phyloP scores from a whole-genome alignment of 2,329 filamentous ascomycete species.

The Trichoderma gracile region DNA sequence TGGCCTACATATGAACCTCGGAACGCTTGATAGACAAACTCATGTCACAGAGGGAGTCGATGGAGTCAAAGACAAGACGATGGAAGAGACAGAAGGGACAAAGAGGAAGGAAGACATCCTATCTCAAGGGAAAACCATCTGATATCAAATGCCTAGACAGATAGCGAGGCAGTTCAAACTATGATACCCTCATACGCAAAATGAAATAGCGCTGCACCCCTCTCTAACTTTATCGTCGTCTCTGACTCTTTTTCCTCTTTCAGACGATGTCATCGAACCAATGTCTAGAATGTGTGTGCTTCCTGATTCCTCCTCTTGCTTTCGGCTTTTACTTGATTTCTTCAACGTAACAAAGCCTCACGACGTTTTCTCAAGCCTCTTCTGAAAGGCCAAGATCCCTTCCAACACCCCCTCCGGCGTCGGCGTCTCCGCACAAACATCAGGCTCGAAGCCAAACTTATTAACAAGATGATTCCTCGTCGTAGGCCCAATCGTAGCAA shows the following conservation, averaged over 20 bases:
- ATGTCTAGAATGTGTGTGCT: neutral
- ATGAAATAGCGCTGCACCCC: neutral
- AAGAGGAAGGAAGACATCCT: neutral
- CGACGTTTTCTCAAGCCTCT: neutral
- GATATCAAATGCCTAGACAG: neutral
- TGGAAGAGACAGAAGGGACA: neutral
- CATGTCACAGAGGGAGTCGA: neutral
- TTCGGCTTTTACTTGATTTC: neutral
- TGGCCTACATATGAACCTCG: neutral
- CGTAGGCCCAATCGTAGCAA: slow-evolving; percentile 92
- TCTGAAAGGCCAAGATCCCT: slow-evolving; percentile 56
- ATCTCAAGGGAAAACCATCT: neutral
- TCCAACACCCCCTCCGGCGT: slow-evolving; percentile 76
- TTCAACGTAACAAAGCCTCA: neutral
- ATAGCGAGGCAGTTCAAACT: slow-evolving; percentile 13
- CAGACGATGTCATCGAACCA: neutral
- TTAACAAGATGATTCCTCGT: slow-evolving; percentile 72
- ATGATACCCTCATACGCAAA: slow-evolving; percentile 17
- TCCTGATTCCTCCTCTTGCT: neutral
- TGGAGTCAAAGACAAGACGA: neutral
- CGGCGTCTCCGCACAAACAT: slow-evolving; percentile 80
- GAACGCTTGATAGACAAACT: neutral
- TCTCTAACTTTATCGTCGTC: neutral
- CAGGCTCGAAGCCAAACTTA: slow-evolving; percentile 66
- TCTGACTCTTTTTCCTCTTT: neutral